These are phyloP conservation scores for Vitis hybrid DNA, from an alignment of 177 flowering plant genomes.

Conservation along the genomic window DNA sequence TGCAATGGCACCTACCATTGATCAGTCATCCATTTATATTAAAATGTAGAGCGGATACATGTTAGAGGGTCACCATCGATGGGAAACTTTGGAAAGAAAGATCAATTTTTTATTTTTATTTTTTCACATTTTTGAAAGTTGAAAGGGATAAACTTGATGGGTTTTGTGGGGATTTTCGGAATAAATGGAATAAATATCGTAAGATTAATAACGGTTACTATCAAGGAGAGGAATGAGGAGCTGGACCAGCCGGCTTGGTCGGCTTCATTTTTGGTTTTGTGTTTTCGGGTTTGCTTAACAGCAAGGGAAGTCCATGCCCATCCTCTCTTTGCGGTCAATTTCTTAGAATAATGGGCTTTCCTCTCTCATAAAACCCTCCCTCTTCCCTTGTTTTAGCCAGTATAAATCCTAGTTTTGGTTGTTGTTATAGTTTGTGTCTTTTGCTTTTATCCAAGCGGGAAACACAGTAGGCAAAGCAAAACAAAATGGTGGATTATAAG, in stretches of 20 bases:
- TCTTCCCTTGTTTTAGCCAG: conserved; percentile 3
- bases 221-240: conserved; percentile 23
- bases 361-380: conserved; percentile 14
- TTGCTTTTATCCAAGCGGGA: background rate
- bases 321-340: conserved; percentile 64
- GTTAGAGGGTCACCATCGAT: conserved; percentile 3
- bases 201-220: conserved; percentile 35
- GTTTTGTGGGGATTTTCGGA: background rate
- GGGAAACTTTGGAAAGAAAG: background rate
- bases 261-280: conserved; percentile 23
- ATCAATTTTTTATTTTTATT: background rate
- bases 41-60: too few relatives aligned
- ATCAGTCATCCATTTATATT: too few relatives aligned
- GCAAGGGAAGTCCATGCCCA: conserved; percentile 29
- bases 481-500: conserved; percentile 40
- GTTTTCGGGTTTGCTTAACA: conserved; percentile 38
- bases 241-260: conserved; percentile 43
- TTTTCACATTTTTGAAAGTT: background rate
- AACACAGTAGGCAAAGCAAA: background rate
- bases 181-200: background rate
- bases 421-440: background rate
- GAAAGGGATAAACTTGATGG: conserved; percentile 3
- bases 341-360: conserved; percentile 40
- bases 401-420: background rate
- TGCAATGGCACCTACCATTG: too few relatives aligned